Evolutionary conservation across 1,284 basidiomycete genomes (phyloP).

Genomic region (Meira miltonrushii): DNA sequence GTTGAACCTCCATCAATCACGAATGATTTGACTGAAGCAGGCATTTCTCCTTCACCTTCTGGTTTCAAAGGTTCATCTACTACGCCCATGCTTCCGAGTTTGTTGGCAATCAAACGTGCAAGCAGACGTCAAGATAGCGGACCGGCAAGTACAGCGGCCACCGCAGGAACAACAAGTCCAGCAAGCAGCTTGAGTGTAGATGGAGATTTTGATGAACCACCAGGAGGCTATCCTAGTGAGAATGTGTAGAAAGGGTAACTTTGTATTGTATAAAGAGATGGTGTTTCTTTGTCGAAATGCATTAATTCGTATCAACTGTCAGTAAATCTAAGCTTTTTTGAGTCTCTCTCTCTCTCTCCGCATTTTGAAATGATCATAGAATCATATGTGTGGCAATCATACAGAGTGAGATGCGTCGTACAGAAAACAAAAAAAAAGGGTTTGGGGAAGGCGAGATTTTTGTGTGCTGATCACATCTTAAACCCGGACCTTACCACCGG

Average conservation of each 20-base stretch:
- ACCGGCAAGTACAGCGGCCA: slow-evolving; percentile 41
- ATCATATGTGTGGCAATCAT: slow-evolving; percentile 1
- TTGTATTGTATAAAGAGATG: too few relatives aligned
- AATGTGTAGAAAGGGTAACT: too few relatives aligned
- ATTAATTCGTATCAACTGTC: too few relatives aligned
- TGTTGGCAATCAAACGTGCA: slow-evolving; percentile 21
- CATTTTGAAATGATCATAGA: not conserved
- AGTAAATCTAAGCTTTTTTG: not conserved
- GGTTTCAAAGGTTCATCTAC: slow-evolving; percentile 13
- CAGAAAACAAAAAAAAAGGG: not conserved
- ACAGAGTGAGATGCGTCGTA: slow-evolving; percentile 3
- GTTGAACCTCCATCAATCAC: not conserved
- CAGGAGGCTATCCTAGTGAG: not conserved
- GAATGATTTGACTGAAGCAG: slow-evolving; percentile 27
- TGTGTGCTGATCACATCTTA: slow-evolving; percentile 17
- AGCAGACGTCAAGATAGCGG: slow-evolving; percentile 22
- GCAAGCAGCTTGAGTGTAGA: slow-evolving; percentile 6
- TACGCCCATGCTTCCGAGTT: slow-evolving; percentile 20
- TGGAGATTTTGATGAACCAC: slow-evolving; percentile 4
- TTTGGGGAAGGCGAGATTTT: not conserved
- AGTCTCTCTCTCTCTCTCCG: not conserved
- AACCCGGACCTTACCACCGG: slow-evolving; percentile 40
- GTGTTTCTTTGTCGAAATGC: too few relatives aligned
- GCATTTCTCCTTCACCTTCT: slow-evolving; percentile 21
- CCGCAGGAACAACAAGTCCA: slow-evolving; percentile 32